Percentiles rank a stretch among this genome's conserved stretches.
Conservation (phyloP, 805 yeast species). For the Debaryomyces prosopidis region DNA sequence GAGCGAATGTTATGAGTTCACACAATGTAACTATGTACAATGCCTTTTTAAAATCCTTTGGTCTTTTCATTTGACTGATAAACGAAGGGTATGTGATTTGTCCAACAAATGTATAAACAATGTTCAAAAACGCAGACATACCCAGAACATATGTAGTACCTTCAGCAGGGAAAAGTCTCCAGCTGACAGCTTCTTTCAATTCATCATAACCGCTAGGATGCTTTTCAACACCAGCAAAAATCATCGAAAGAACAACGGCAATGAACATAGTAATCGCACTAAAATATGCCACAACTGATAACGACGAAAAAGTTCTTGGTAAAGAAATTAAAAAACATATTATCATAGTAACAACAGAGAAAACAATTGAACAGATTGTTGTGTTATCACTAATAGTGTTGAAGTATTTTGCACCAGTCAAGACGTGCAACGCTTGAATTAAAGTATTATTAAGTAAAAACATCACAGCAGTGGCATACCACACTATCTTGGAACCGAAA, state of each 20-base stretch:
- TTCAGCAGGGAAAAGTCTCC: slow-evolving; percentile 48
- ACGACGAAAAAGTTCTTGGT: slow-evolving; percentile 56
- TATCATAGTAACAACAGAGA: slow-evolving; percentile 48
- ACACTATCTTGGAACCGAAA: slow-evolving; percentile 51
- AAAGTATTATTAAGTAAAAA: slow-evolving; percentile 56
- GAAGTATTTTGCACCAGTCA: slow-evolving; percentile 60
- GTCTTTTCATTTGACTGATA: slow-evolving; percentile 58
- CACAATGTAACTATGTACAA: slow-evolving; percentile 50
- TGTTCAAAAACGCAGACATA: slow-evolving; percentile 58
- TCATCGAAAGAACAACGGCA: slow-evolving; percentile 53
- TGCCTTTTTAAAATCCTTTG: slow-evolving; percentile 59
- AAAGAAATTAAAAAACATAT: slow-evolving; percentile 52
- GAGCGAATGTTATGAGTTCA: slow-evolving; percentile 49
- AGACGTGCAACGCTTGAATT: slow-evolving; percentile 59
- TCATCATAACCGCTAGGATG: slow-evolving; percentile 47
- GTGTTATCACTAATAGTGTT: slow-evolving; percentile 52
- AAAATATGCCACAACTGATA: slow-evolving; percentile 53
- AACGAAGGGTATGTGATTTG: slow-evolving; percentile 65
- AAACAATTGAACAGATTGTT: slow-evolving; percentile 53
- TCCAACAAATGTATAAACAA: slow-evolving; percentile 64
- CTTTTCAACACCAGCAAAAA: slow-evolving; percentile 52
- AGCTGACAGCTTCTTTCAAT: slow-evolving; percentile 36
- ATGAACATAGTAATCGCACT: slow-evolving; percentile 59
- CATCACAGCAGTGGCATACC: slow-evolving; percentile 58
- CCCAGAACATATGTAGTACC: slow-evolving; percentile 56